These are phyloP conservation scores for Cubamyces lactineus DNA, from an alignment of 768 basidiomycete genomes.

Conservation along the genomic window DNA sequence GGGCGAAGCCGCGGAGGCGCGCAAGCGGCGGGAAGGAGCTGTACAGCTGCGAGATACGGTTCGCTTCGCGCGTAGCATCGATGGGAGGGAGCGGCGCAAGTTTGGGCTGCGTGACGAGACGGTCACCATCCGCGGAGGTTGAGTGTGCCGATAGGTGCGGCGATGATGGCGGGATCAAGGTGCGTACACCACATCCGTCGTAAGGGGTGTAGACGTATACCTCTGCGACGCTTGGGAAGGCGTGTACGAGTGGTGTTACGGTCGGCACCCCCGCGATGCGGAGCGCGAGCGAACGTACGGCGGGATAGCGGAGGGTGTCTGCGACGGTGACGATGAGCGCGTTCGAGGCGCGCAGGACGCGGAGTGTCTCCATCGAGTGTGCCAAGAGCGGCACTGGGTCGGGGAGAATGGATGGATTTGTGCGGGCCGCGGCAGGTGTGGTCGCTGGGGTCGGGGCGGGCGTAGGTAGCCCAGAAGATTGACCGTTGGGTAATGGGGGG, in stretches of 20 bases:
- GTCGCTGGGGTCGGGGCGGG: constrained; percentile 9
- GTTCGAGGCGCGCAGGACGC: constrained; percentile 13
- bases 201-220: constrained; percentile 22
- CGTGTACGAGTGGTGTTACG: constrained; percentile 21
- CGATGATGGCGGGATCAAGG: not conserved
- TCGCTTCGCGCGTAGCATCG: constrained; percentile 18
- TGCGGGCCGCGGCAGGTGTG: not conserved
- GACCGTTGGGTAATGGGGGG: constrained; percentile 11
- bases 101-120: not conserved
- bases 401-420: not conserved
- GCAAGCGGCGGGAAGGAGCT: constrained; percentile 19
- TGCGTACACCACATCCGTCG: constrained; percentile 15
- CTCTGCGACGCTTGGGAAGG: constrained; percentile 11
- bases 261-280: constrained; percentile 18
- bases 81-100: constrained; percentile 1
- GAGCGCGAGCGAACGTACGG: constrained; percentile 16
- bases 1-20: constrained; percentile 16
- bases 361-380: constrained; percentile 10
- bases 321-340: constrained; percentile 15
- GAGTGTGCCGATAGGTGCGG: not conserved
- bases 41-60: constrained; percentile 17
- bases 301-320: constrained; percentile 17
- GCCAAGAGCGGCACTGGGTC: constrained; percentile 18
- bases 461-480: constrained; percentile 7
- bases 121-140: not conserved